These are phyloP conservation scores for Chlamydomonas asymmetrica DNA, from an alignment of 139 green algal genomes.

Conservation along the genomic window DNA sequence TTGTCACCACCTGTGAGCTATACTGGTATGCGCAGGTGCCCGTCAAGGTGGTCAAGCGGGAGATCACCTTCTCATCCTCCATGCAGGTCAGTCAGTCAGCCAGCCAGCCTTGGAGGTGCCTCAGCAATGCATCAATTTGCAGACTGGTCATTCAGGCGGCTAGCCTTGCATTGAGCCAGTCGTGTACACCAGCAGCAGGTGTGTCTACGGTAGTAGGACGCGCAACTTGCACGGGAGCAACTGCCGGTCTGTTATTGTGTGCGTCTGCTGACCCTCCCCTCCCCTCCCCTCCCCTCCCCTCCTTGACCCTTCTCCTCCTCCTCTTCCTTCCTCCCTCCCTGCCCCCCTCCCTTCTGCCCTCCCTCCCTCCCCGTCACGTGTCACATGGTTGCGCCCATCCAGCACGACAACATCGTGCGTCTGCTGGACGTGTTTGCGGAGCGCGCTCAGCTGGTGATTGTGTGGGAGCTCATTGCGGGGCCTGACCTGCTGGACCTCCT, in stretches of 20 bases:
- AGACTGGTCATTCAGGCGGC: too few relatives aligned
- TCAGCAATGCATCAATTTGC: neutral
- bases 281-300: too few relatives aligned
- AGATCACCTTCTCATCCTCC: slow-evolving; percentile 32
- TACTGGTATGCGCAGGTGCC: slow-evolving; percentile 22
- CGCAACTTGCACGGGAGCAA: too few relatives aligned
- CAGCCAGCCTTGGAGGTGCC: neutral
- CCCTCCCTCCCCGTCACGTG: too few relatives aligned
- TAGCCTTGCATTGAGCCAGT: too few relatives aligned
- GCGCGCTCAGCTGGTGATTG: slow-evolving; percentile 47
- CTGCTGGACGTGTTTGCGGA: slow-evolving; percentile 72
- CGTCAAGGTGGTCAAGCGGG: slow-evolving; percentile 41
- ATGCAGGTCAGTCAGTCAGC: too few relatives aligned
- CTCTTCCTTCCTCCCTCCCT: too few relatives aligned
- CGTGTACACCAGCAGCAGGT: too few relatives aligned
- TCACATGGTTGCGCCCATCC: neutral
- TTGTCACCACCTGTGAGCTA: neutral
- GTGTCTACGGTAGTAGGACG: too few relatives aligned
- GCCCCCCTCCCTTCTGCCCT: too few relatives aligned
- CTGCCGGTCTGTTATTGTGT: too few relatives aligned
- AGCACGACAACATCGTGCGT: slow-evolving; percentile 68
- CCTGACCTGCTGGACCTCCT: slow-evolving; percentile 85
- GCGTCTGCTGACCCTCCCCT: too few relatives aligned
- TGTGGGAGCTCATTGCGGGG: slow-evolving; percentile 83
- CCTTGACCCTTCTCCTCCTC: neutral